These are phyloP conservation scores for Microdochium paspali DNA, from an alignment of 2,329 filamentous ascomycete genomes.

Conservation along the genomic window DNA sequence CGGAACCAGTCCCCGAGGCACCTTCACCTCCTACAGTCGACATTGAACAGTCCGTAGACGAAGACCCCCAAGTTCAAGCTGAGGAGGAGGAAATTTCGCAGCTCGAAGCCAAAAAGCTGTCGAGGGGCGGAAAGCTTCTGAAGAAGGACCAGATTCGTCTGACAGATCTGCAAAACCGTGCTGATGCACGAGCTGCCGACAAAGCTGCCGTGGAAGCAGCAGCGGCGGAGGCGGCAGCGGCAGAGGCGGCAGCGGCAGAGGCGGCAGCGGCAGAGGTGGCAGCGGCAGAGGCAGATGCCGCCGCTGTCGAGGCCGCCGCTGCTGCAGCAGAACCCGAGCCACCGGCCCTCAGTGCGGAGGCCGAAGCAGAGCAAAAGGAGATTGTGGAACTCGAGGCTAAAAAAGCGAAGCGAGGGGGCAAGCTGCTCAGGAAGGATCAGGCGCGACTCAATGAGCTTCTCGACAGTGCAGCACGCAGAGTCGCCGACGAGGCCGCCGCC, in stretches of 20 bases:
- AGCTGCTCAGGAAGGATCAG: slow-evolving; percentile 1
- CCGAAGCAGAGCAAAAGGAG: neutral
- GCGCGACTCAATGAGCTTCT: neutral
- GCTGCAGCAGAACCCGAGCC: neutral
- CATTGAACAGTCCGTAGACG: slow-evolving; percentile 13
- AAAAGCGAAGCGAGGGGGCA: neutral
- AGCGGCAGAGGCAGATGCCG: slow-evolving; percentile 14
- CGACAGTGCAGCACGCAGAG: neutral
- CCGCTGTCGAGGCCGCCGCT: slow-evolving; percentile 5
- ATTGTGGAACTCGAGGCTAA: neutral
- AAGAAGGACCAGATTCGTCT: neutral
- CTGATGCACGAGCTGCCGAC: slow-evolving; percentile 5
- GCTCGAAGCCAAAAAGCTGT: neutral
- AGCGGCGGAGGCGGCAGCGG: neutral
- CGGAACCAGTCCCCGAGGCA: neutral
- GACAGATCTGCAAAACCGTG: neutral
- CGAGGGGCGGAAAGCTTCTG: neutral
- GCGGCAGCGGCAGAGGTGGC: slow-evolving; percentile 14
- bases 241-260: slow-evolving; percentile 1
- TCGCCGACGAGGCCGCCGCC: slow-evolving; percentile 1
- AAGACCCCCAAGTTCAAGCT: neutral
- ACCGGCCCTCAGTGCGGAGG: neutral
- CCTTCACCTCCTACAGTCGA: neutral
- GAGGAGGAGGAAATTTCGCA: neutral
- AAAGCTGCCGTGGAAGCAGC: slow-evolving; percentile 7